Percentiles rank a stretch among this genome's conserved stretches.
These are phyloP conservation scores for Spergularia marina DNA, from an alignment of 148 eudicot species.

Conservation along the genomic window DNA sequence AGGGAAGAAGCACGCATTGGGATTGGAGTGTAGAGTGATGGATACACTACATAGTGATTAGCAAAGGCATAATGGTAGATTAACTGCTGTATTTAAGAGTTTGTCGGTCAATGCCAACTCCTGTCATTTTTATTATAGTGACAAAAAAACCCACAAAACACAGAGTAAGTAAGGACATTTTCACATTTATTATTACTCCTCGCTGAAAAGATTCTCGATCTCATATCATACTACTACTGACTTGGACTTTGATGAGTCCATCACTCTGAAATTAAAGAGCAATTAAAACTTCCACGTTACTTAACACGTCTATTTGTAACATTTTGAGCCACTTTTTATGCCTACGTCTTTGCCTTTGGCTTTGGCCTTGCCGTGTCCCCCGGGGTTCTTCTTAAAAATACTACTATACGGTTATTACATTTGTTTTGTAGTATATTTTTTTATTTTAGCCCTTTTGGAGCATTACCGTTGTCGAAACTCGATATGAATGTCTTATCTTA, in stretches of 20 bases:
- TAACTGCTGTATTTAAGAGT: constrained; percentile 28
- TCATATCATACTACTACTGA: not conserved
- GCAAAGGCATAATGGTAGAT: constrained; percentile 20
- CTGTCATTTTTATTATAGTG: not conserved
- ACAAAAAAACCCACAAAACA: not conserved
- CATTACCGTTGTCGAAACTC: too few species aligned
- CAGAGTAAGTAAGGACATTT: not conserved
- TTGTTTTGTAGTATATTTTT: too few species aligned
- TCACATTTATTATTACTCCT: too few species aligned
- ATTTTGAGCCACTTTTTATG: not conserved
- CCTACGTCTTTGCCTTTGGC: constrained; percentile 15
- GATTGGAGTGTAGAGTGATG: constrained; percentile 29
- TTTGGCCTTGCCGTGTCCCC: constrained; percentile 24
- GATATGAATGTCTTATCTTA: too few species aligned
- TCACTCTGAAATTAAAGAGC: not conserved
- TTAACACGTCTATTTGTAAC: not conserved
- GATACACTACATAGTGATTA: not conserved
- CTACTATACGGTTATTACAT: not conserved
- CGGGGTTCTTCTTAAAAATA: not conserved
- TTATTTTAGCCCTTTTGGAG: too few species aligned
- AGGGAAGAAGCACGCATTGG: constrained; percentile 20
- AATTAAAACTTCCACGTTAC: not conserved
- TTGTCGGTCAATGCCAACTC: constrained; percentile 26
- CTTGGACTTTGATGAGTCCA: not conserved
- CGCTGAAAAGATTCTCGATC: not conserved